Evolutionary conservation across 148 eudicot species (phyloP).

Genomic region (Limonium bicolor): DNA sequence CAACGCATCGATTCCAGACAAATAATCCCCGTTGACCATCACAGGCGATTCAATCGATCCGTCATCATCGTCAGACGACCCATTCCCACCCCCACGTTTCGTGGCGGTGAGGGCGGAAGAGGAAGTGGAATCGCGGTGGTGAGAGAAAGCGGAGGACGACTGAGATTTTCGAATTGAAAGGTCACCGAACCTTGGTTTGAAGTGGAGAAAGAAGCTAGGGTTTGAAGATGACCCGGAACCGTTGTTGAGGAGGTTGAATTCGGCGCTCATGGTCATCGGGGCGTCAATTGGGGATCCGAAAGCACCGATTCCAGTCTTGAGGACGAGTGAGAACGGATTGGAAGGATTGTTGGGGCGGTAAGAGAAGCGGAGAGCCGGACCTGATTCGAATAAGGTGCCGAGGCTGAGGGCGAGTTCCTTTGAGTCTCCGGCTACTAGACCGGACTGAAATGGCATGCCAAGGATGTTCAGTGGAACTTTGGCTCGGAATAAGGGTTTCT

Average conservation of each 20-base stretch:
- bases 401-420: conserved; percentile 49
- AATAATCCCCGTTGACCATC: conserved; percentile 7
- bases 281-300: conserved; percentile 63
- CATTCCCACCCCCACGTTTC: conserved; percentile 3
- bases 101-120: too few relatives aligned
- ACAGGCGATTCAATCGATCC: conserved; percentile 22
- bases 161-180: conserved; percentile 50
- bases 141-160: conserved; percentile 16
- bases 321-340: conserved; percentile 45
- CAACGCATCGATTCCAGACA: conserved; percentile 8
- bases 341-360: conserved; percentile 68
- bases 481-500: conserved; percentile 60
- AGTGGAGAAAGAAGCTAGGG: conserved; percentile 60
- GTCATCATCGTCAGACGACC: conserved; percentile 17
- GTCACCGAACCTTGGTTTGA: conserved; percentile 69
- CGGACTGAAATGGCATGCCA: conserved; percentile 58
- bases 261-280: conserved; percentile 70
- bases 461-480: conserved; percentile 59
- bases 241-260: conserved; percentile 40
- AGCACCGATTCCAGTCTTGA: conserved; percentile 58
- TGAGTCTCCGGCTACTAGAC: conserved; percentile 47
- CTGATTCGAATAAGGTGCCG: conserved; percentile 50
- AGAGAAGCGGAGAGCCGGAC: conserved; percentile 50
- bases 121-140: conserved; percentile 4
- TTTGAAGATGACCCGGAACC: conserved; percentile 14